Base-by-base conservation (phyloP, 2,329 filamentous ascomycete species). In the Fusarium cyanostomum region DNA sequence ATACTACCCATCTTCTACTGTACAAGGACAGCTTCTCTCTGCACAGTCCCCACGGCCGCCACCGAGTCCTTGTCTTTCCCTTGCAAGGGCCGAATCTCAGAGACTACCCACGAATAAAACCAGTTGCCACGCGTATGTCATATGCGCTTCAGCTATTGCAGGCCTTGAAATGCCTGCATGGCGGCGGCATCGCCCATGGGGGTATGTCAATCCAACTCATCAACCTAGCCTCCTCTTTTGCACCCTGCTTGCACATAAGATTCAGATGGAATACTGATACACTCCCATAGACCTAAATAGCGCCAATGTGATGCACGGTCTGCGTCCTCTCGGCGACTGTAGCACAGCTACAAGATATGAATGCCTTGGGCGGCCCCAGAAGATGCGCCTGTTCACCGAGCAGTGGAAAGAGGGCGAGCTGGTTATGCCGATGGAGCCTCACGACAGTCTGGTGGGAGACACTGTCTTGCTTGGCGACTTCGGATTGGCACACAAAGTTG, bases 391-490 rank as follows among this genome's bases (percentile, higher is more conserved):
- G 8, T 16, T 35, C 15, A n/a, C 28, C 15, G 28, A 9, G 9
- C 48, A 33, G 16, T 63, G 56, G 60, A 57, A 59, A 28, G 33
- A 35, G 13, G 56, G 60, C 13, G 43, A 62, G 48, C 38, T 58
- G 4, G 55, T 65, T 3, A 35, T 37, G 48, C 52, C 48, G 10
- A 59, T 63, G 28, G 16, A 34, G 1, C 31, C 52, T 38, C 38
- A 43, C 2, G 38, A 55, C 15, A 30, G 53, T 8, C 21, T 52
- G 10, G 18, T 65, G 7, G 34, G 48, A 35, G 59, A 59, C 7
- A 37, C 21, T 1, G 26, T 65, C 8, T 43, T 38, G 8, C 48
- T 62, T 39, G 52, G 52, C 21, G 59, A 66, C 31, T 60, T 60
- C 44, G 56, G 59, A 3, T 28, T 60, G 15, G 52, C 56, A 10